phyloP scores from a whole-genome alignment of 2,329 filamentous ascomycete genomes.

The Alternaria panax region DNA sequence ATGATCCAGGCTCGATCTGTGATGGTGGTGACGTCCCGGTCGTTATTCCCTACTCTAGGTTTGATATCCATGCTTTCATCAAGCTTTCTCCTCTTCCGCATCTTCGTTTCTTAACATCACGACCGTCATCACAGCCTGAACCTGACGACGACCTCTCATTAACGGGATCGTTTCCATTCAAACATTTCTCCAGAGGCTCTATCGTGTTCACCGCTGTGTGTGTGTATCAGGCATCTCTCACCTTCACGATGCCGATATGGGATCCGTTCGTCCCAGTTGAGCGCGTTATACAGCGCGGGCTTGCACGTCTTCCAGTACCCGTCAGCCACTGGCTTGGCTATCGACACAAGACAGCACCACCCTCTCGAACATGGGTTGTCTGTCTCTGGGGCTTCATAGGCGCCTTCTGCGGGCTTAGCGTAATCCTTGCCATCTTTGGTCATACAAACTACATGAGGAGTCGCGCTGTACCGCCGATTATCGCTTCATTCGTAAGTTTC shows the following conservation, averaged over 20 bases:
- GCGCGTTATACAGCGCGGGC: slow-evolving; percentile 37
- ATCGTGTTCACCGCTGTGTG: background rate
- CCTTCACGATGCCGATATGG: slow-evolving; percentile 28
- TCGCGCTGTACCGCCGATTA: slow-evolving; percentile 52
- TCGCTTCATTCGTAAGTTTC: slow-evolving; percentile 50
- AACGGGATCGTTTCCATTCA: too few relatives aligned
- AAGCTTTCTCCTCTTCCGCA: slow-evolving; percentile 16
- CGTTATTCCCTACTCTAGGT: slow-evolving; percentile 21
- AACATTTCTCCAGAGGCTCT: background rate
- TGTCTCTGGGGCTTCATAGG: slow-evolving; percentile 54
- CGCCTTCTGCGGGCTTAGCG: slow-evolving; percentile 52
- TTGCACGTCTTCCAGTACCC: slow-evolving; percentile 64
- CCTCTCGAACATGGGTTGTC: slow-evolving; percentile 41
- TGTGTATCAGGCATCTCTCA: background rate
- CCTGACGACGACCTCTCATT: background rate
- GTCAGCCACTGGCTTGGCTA: slow-evolving; percentile 71
- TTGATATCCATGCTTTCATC: slow-evolving; percentile 15
- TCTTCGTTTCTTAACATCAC: slow-evolving; percentile 5
- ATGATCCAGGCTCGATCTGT: slow-evolving; percentile 22
- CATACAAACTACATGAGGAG: slow-evolving; percentile 50
- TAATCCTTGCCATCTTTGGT: slow-evolving; percentile 52
- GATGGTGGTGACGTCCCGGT: slow-evolving; percentile 24
- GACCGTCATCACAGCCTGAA: background rate
- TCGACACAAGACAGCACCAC: slow-evolving; percentile 38
- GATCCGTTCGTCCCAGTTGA: slow-evolving; percentile 40